Percentiles rank a stretch among this genome's conserved stretches.
Evolutionary conservation across 2,329 filamentous ascomycete genomes (phyloP).

Genomic region (Pseudogymnoascus sp.): DNA sequence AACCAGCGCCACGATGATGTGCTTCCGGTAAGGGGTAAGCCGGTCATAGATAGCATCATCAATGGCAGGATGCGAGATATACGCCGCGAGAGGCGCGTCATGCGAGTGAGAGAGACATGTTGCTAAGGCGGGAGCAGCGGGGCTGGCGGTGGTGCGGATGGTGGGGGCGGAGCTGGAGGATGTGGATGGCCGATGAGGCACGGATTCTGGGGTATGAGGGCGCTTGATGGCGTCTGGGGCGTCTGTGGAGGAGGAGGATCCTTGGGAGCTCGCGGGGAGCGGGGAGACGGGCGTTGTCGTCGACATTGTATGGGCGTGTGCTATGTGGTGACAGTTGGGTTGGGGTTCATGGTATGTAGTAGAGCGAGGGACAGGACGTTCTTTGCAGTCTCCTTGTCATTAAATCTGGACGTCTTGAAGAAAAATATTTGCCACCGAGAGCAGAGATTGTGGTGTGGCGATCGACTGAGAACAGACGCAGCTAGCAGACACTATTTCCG

Average conservation of each 20-base stretch:
- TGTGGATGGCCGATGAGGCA: background rate
- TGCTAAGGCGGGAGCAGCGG: background rate
- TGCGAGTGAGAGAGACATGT: constrained; percentile 3
- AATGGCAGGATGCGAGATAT: constrained; percentile 21
- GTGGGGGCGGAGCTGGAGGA: constrained; percentile 3
- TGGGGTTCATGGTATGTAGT: background rate
- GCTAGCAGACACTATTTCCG: background rate
- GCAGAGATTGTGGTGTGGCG: background rate
- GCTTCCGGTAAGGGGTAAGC: constrained; percentile 56
- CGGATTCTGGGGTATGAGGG: background rate
- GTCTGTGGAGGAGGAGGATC: background rate
- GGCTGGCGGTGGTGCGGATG: background rate
- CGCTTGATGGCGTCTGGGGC: background rate
- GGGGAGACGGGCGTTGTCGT: background rate
- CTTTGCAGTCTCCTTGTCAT: background rate
- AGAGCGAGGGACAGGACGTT: background rate
- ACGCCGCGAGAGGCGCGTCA: constrained; percentile 25
- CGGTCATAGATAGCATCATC: constrained; percentile 58
- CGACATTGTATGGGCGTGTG: background rate
- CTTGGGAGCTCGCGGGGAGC: background rate
- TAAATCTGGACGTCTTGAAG: background rate
- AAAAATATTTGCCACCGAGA: background rate
- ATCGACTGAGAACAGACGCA: background rate
- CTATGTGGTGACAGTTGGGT: background rate
- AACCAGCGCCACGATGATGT: constrained; percentile 60